phyloP scores from a whole-genome alignment of 495 filamentous ascomycete genomes.

The Aspergillus steynii region DNA sequence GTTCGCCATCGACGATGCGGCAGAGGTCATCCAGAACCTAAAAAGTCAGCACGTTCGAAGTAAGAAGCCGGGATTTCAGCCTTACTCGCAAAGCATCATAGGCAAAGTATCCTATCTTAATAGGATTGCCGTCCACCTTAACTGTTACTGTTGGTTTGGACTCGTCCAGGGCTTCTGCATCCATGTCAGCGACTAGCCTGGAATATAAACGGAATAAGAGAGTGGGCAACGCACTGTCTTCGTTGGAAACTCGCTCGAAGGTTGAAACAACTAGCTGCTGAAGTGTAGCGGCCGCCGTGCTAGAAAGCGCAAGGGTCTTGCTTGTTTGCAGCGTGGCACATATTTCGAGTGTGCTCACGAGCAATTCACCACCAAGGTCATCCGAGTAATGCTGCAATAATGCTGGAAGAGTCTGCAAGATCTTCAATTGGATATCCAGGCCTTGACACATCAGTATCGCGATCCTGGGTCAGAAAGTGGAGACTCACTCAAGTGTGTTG shows the following conservation, averaged over 20 bases:
- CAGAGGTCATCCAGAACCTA: conserved; percentile 85
- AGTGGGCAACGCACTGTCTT: conserved; percentile 58
- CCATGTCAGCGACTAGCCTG: conserved; percentile 45
- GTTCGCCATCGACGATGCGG: conserved; percentile 79
- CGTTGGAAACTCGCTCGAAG: conserved; percentile 83
- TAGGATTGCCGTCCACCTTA: conserved; percentile 55
- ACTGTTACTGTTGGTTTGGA: conserved; percentile 34
- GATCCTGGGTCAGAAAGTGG: background rate
- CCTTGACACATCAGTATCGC: conserved; percentile 51
- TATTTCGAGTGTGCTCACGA: conserved; percentile 80
- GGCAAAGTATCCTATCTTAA: conserved; percentile 71
- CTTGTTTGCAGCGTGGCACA: conserved; percentile 87
- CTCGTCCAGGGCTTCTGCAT: conserved; percentile 57
- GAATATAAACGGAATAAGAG: conserved; percentile 24
- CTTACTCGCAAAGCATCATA: conserved; percentile 79
- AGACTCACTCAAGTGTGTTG: conserved; percentile 59
- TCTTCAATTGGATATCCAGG: conserved; percentile 93
- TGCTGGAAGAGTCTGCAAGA: conserved; percentile 89
- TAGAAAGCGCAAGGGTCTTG: conserved; percentile 89
- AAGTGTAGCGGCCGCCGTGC: conserved; percentile 90
- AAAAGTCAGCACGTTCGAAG: conserved; percentile 21
- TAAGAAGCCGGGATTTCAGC: conserved; percentile 1
- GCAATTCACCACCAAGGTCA: conserved; percentile 75
- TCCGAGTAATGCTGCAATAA: conserved; percentile 86
- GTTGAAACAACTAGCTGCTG: conserved; percentile 91